Base-by-base conservation (phyloP, 148 eudicot genomes). In the Rhododendron vialii region DNA sequence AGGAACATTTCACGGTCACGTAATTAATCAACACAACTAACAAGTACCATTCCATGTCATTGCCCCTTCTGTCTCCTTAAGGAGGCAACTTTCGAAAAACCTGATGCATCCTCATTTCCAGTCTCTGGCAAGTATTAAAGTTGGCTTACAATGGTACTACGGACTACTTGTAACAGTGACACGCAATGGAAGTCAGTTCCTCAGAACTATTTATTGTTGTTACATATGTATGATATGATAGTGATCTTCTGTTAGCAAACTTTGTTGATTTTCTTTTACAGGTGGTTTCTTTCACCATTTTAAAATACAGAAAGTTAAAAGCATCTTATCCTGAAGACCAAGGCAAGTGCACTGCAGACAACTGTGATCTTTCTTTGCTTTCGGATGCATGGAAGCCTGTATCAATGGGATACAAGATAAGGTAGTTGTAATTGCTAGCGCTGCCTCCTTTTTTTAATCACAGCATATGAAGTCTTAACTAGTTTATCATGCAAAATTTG, bases 351-450 rank as follows among this genome's bases (percentile, higher is more conserved):
- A 80, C 57, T 43, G 36, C 24, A 35, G 89, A 75, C 69, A 76
- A 38, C 67, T 86, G 55, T 80, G 80, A 90, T 85, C 81, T 88
- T 53, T 82, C 93, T 82, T 88, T 96, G 84, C 95, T 96, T 92
- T 83, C 87, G 73, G 96, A 96, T 86, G 98, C 99, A 59, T 95
- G 99, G 99, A 93, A 93, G 86, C 99, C 99, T 84, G 84, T 95
- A 12, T 92, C 98, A 71, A 89, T 96, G 96, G 99, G 98, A 50
- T 87, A 91, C 91, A 95, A 96, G 90, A 92, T 86, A 91, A 96
- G 98, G 99, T 95, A 92, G 22, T 76, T 81, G 2, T 67, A 38
- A 24, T 38, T 47, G 51, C 17, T n/a, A 53, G 48, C 71, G 26
- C 7, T 12, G 17, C n/a, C 73, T 24, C 67, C 71, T 1, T 50